These are phyloP conservation scores for Starmerella roubikii DNA, from an alignment of 805 yeast genomes.

Conservation along the genomic window DNA sequence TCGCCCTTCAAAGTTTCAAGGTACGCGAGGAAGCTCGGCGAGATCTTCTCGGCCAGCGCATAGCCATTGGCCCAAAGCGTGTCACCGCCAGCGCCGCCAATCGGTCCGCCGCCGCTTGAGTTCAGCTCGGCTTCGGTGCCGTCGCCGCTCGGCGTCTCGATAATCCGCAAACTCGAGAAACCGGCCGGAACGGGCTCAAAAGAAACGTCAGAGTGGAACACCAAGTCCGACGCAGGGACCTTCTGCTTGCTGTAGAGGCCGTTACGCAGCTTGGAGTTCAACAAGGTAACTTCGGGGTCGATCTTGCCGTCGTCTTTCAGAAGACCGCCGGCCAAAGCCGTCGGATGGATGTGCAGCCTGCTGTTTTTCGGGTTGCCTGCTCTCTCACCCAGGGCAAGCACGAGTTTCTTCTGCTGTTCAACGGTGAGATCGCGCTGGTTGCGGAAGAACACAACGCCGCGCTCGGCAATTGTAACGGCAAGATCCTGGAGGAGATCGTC, in stretches of 20 bases:
- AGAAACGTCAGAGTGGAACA: slow-evolving; percentile 43
- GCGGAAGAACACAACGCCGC: slow-evolving; percentile 40
- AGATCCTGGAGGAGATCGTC: slow-evolving; percentile 30
- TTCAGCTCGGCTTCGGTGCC: slow-evolving; percentile 24
- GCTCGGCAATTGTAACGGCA: slow-evolving; percentile 34
- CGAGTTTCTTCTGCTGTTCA: slow-evolving; percentile 23
- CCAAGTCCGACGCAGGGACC: slow-evolving; percentile 20
- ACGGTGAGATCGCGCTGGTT: slow-evolving; percentile 30
- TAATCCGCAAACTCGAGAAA: slow-evolving; percentile 37
- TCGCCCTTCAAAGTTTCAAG: slow-evolving; percentile 31
- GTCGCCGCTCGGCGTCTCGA: slow-evolving; percentile 35
- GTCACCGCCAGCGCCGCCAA: slow-evolving; percentile 33
- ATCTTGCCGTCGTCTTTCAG: slow-evolving; percentile 19
- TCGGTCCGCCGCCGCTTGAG: slow-evolving; percentile 17
- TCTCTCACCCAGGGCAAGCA: slow-evolving; percentile 20
- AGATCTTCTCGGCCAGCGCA: slow-evolving; percentile 40
- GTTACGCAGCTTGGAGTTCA: slow-evolving; percentile 18
- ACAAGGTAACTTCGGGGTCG: slow-evolving; percentile 24
- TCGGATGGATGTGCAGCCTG: slow-evolving; percentile 24
- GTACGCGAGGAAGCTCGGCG: slow-evolving; percentile 36
- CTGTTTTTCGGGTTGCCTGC: slow-evolving; percentile 23
- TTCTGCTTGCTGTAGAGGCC: slow-evolving; percentile 13
- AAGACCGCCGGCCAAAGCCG: slow-evolving; percentile 24
- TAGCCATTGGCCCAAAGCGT: slow-evolving; percentile 42
- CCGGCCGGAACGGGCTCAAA: slow-evolving; percentile 48